Conservation (phyloP, 1,284 basidiomycete species). For the Coniferiporia sulphurascens region DNA sequence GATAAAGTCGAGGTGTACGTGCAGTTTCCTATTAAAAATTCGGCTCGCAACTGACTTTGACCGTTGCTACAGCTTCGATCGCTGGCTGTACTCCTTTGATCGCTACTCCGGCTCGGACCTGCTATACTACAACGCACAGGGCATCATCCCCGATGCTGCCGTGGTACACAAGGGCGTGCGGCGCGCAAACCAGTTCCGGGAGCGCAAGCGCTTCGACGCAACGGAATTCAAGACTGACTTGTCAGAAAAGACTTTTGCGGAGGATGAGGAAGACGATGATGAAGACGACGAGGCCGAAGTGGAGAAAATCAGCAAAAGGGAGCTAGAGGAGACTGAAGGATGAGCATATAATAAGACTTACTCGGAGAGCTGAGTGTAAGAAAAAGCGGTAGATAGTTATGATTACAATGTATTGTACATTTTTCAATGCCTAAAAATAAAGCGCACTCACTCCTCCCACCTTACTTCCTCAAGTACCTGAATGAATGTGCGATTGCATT, state of each 20-base stretch:
- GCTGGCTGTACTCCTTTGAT: constrained; percentile 69
- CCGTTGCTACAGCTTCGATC: constrained; percentile 53
- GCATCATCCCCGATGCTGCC: constrained; percentile 62
- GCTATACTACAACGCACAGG: constrained; percentile 65
- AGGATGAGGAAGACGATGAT: constrained; percentile 40
- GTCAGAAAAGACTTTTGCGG: constrained; percentile 31
- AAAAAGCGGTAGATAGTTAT: constrained; percentile 1
- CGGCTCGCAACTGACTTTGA: not conserved
- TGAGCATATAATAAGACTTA: constrained; percentile 27
- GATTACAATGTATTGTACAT: not conserved
- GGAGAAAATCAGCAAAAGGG: constrained; percentile 44
- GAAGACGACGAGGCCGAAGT: constrained; percentile 55
- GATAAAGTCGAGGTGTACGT: constrained; percentile 72
- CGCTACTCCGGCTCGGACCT: constrained; percentile 66
- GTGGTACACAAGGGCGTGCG: constrained; percentile 57
- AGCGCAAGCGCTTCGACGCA: constrained; percentile 59
- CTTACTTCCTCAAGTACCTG: too few relatives aligned
- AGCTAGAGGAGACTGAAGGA: constrained; percentile 69
- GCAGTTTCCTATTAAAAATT: not conserved
- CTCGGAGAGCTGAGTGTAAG: not conserved
- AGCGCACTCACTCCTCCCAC: not conserved
- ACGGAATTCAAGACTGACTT: constrained; percentile 44
- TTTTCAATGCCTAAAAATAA: not conserved
- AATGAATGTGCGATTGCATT: too few relatives aligned
- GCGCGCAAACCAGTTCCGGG: constrained; percentile 59